Evolutionary conservation across 306 rosid species (phyloP).

Genomic region (Castanospermum australe): DNA sequence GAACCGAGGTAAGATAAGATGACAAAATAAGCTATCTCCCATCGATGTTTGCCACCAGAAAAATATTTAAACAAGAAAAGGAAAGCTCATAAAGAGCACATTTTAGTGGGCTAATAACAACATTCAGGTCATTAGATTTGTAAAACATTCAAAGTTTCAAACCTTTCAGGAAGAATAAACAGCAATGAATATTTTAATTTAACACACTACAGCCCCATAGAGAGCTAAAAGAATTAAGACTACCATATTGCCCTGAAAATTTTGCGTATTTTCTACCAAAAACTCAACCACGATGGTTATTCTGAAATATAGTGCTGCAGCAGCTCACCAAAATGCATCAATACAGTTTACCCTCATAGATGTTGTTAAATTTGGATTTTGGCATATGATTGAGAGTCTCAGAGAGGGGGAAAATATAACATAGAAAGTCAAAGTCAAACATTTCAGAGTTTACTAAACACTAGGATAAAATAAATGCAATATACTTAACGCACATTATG

Average conservation of each 20-base stretch:
- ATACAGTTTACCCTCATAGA: background rate
- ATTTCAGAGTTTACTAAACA: background rate
- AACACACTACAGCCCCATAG: background rate
- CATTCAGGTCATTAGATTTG: background rate
- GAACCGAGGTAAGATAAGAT: conserved; percentile 53
- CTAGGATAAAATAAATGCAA: background rate
- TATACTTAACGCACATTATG: background rate
- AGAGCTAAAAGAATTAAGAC: background rate
- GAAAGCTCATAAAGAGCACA: background rate
- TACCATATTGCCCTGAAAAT: background rate
- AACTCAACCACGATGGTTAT: background rate
- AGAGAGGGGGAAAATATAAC: background rate
- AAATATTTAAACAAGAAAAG: background rate
- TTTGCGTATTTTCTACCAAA: background rate
- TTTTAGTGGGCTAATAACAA: background rate
- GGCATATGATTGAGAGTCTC: background rate
- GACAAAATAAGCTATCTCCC: conserved; percentile 36
- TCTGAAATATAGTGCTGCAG: conserved; percentile 5
- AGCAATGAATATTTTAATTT: background rate
- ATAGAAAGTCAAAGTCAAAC: conserved; percentile 3
- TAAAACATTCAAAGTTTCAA: background rate
- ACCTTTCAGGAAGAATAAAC: background rate
- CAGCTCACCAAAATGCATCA: background rate
- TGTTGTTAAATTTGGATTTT: background rate
- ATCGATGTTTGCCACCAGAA: conserved; percentile 8